phyloP scores from a whole-genome alignment of 2,329 filamentous ascomycete species.

The Scopulariopsis brevicaulis region DNA sequence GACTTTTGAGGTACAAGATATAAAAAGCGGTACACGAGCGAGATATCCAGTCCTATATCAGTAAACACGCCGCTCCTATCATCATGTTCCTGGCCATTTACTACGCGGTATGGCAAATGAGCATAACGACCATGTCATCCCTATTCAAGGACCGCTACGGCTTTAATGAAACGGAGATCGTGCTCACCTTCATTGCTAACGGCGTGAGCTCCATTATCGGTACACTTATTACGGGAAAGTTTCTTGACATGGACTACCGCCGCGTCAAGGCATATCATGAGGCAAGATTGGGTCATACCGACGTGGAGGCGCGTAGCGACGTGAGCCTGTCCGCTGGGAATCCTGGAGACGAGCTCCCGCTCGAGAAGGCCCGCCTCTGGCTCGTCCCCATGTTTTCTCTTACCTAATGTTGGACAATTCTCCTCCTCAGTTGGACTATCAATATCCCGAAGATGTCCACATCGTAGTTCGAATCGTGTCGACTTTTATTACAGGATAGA shows the following conservation, averaged over 20 bases:
- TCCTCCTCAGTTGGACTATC: conserved; percentile 42
- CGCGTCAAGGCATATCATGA: neutral
- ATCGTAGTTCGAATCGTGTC: conserved; percentile 37
- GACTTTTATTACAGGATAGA: conserved; percentile 40
- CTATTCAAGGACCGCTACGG: conserved; percentile 16
- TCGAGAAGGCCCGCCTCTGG: conserved; percentile 39
- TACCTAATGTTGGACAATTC: conserved; percentile 30
- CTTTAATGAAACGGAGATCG: conserved; percentile 17
- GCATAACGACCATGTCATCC: conserved; percentile 21
- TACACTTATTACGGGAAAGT: conserved; percentile 14
- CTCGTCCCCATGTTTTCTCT: conserved; percentile 30
- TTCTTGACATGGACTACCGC: conserved; percentile 17
- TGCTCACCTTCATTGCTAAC: conserved; percentile 18
- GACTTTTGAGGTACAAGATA: too few relatives aligned
- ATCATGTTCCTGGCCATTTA: conserved; percentile 19
- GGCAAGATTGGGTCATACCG: neutral
- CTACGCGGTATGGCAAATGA: conserved; percentile 21
- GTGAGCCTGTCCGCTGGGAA: too few relatives aligned
- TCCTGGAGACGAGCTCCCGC: conserved; percentile 21
- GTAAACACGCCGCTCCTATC: conserved; percentile 17
- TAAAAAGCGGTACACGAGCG: too few relatives aligned
- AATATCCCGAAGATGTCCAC: conserved; percentile 26
- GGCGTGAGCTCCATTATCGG: conserved; percentile 18
- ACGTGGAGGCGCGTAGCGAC: conserved; percentile 5
- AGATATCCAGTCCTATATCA: conserved; percentile 15